Evolutionary conservation across 2,329 filamentous ascomycete species (phyloP).

Genomic region (Ascochyta rabiei): DNA sequence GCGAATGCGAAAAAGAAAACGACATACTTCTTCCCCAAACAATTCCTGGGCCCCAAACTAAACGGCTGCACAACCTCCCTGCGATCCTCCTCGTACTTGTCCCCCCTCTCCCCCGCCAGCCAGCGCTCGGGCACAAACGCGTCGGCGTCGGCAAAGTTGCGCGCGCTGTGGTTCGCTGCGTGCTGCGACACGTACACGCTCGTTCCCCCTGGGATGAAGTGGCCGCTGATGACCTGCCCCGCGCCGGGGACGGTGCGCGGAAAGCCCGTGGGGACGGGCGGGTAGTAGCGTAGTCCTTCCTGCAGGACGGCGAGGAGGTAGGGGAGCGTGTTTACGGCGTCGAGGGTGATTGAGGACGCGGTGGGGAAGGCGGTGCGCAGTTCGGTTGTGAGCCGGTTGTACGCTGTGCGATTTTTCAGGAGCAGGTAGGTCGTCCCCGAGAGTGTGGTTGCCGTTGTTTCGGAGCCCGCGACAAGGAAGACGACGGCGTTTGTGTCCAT

Average conservation of each 20-base stretch:
- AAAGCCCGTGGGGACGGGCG: conserved; percentile 39
- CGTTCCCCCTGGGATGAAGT: conserved; percentile 36
- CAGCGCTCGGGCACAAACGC: conserved; percentile 44
- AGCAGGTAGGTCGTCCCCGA: conserved; percentile 52
- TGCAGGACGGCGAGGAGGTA: conserved; percentile 38
- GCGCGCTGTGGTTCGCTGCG: conserved; percentile 37
- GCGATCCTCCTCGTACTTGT: conserved; percentile 39
- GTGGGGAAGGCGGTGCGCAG: conserved; percentile 32
- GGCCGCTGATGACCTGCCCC: conserved; percentile 32
- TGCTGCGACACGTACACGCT: conserved; percentile 39
- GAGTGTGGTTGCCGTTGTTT: conserved; percentile 56
- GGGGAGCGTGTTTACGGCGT: conserved; percentile 31
- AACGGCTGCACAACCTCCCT: conserved; percentile 37
- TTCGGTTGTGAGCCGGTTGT: conserved; percentile 29
- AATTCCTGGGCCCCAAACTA: conserved; percentile 36
- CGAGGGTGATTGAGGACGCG: conserved; percentile 31
- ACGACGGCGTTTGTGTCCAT: conserved; percentile 43
- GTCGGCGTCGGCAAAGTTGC: conserved; percentile 36
- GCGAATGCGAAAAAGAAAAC: neutral
- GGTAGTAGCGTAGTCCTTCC: conserved; percentile 37
- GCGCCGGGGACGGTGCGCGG: conserved; percentile 32
- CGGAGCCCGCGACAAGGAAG: conserved; percentile 51
- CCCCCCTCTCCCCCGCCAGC: conserved; percentile 38
- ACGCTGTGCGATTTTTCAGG: conserved; percentile 25
- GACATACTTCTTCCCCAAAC: conserved; percentile 44